These are phyloP conservation scores for Antitrichia curtipendula DNA, from an alignment of 225 moss, liverwort and hornwort genomes.

Conservation along the genomic window DNA sequence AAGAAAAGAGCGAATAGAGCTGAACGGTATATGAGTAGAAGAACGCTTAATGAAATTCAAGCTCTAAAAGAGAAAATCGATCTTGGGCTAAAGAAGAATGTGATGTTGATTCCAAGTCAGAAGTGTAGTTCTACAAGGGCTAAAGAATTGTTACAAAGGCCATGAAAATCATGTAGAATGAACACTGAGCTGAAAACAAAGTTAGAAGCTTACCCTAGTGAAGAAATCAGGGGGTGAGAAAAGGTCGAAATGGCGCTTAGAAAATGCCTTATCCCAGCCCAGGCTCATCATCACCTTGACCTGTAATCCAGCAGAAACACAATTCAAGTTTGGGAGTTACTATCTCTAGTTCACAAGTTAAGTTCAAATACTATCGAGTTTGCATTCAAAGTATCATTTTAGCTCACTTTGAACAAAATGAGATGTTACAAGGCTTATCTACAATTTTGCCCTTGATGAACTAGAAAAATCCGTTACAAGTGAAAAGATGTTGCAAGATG, in stretches of 20 bases:
- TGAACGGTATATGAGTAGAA: neutral
- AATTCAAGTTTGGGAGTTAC: neutral
- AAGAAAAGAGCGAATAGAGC: neutral
- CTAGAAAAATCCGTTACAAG: neutral
- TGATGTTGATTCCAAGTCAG: neutral
- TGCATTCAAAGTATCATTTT: neutral
- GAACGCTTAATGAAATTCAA: neutral
- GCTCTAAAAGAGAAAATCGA: neutral
- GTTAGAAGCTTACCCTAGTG: conserved; percentile 28
- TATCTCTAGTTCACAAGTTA: neutral
- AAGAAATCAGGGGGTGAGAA: conserved; percentile 95
- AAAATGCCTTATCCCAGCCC: conserved; percentile 81
- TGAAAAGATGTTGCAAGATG: neutral
- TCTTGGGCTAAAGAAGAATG: too few relatives aligned
- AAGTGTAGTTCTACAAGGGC: neutral
- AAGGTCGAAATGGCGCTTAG: conserved; percentile 62
- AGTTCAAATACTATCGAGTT: neutral
- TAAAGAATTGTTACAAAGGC: neutral
- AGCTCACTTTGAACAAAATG: neutral
- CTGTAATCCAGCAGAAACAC: conserved; percentile 6
- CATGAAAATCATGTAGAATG: neutral
- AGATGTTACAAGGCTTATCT: neutral
- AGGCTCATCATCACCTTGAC: conserved; percentile 70
- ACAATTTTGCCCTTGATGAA: neutral
- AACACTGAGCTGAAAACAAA: neutral